Percentiles rank a stretch among this genome's conserved stretches.
Evolutionary conservation across 768 basidiomycete species (phyloP).

Genomic region (Hydnomerulius pinastri): DNA sequence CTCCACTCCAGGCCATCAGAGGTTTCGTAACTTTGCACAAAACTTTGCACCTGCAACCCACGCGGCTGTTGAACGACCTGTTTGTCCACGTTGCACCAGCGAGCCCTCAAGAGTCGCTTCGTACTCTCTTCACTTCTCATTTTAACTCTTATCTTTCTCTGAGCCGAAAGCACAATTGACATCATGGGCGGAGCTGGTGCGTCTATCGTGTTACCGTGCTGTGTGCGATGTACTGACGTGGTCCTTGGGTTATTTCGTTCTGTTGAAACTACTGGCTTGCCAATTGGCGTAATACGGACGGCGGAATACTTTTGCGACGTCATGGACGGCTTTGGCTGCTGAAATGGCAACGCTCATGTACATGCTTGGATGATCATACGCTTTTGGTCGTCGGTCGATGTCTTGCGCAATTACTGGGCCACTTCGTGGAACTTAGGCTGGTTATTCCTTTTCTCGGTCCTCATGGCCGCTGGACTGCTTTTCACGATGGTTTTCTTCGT

Average conservation of each 20-base stretch:
- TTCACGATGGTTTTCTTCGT: constrained; percentile 99
- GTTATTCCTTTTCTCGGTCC: constrained; percentile 95
- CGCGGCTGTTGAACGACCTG: neutral
- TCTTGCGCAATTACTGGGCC: neutral
- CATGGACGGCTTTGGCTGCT: no score
- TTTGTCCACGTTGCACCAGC: neutral
- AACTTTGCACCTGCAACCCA: no score
- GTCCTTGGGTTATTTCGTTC: no score
- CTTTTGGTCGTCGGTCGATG: neutral
- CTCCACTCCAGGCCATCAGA: no score
- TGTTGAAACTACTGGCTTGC: no score
- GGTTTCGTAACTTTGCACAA: no score
- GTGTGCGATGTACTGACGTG: neutral
- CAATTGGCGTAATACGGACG: no score
- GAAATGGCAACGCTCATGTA: no score
- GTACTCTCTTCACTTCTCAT: neutral
- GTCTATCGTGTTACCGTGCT: constrained; percentile 17
- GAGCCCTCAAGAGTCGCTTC: neutral
- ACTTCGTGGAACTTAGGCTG: constrained; percentile 61
- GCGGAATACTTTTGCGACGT: no score
- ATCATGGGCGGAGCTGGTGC: constrained; percentile 47
- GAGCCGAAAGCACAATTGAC: neutral
- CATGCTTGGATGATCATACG: no score
- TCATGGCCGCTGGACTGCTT: constrained; percentile 90
- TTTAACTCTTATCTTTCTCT: neutral